Evolutionary conservation across 768 basidiomycete genomes (phyloP).

Genomic region (Tylopilus plumbeoviolaceoides): DNA sequence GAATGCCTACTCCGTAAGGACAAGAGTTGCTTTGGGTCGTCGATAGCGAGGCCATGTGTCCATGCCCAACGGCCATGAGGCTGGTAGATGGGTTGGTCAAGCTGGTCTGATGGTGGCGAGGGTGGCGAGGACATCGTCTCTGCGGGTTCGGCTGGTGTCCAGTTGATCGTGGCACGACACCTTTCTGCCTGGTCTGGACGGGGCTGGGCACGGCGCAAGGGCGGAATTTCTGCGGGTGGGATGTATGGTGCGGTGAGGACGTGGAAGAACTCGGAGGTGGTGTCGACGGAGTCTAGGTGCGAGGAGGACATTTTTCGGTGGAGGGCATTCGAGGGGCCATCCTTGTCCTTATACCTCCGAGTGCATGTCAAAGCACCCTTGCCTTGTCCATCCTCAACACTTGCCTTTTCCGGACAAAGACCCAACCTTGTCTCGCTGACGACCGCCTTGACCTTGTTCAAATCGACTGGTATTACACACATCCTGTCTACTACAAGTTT

Average conservation of each 20-base stretch:
- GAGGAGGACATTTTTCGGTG: constrained; percentile 13
- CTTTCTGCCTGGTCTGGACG: constrained; percentile 17
- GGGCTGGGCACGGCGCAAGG: constrained; percentile 13
- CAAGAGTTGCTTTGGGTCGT: constrained; percentile 26
- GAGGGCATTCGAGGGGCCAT: constrained; percentile 10
- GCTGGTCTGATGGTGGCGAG: constrained; percentile 1
- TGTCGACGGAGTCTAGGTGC: constrained; percentile 15
- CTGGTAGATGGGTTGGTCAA: constrained; percentile 24
- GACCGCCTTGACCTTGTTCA: constrained; percentile 21
- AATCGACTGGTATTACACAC: constrained; percentile 9
- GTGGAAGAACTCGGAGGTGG: constrained; percentile 28
- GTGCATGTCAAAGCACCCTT: constrained; percentile 28
- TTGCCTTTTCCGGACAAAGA: constrained; percentile 34
- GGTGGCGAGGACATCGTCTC: background rate
- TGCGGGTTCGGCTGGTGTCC: constrained; percentile 13
- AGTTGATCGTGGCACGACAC: constrained; percentile 28
- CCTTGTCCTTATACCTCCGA: constrained; percentile 19
- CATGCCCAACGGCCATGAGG: constrained; percentile 34
- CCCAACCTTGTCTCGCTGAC: constrained; percentile 7
- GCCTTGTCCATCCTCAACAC: constrained; percentile 26
- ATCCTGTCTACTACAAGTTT: background rate
- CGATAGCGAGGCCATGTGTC: constrained; percentile 25
- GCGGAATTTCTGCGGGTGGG: constrained; percentile 1
- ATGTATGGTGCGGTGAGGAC: constrained; percentile 26
- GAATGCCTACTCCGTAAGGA: constrained; percentile 22